These are phyloP conservation scores for Hydnum rufescens DNA, from an alignment of 768 basidiomycete species.

Conservation along the genomic window DNA sequence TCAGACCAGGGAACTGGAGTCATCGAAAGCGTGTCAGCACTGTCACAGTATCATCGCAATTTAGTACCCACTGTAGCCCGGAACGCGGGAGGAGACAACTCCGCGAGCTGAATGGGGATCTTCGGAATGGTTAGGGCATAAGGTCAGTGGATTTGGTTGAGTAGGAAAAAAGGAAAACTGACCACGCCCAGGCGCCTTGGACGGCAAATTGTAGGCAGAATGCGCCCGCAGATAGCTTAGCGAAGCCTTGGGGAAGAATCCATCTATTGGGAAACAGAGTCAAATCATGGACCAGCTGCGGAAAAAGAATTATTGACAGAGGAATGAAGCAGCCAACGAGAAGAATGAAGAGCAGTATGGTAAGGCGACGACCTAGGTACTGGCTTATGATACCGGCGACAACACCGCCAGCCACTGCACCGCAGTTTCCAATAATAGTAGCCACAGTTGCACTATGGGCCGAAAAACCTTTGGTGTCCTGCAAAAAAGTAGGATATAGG, in stretches of 20 bases:
- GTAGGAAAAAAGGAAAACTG: constrained; percentile 15
- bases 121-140: no score
- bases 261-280: no score
- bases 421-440: constrained; percentile 64
- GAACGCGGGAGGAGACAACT: constrained; percentile 77
- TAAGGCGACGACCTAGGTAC: constrained; percentile 64
- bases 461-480: constrained; percentile 39
- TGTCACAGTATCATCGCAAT: background rate
- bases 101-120: constrained; percentile 62
- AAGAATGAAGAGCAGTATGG: constrained; percentile 46
- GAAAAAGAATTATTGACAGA: no score
- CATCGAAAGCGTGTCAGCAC: background rate
- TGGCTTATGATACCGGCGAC: constrained; percentile 58
- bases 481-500: constrained; percentile 63
- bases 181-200: constrained; percentile 81
- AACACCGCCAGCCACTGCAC: constrained; percentile 39
- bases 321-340: constrained; percentile 47
- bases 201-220: constrained; percentile 79
- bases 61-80: constrained; percentile 31
- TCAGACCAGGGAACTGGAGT: constrained; percentile 47
- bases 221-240: constrained; percentile 56
- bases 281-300: no score
- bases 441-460: constrained; percentile 42
- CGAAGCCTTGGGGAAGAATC: constrained; percentile 57
- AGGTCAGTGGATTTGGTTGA: constrained; percentile 3